A percentile compares a stretch with the other conserved stretches of the same genome.
These are phyloP conservation scores for Phytophthora idaei DNA, from an alignment of 352 stramenopile species.

Conservation along the genomic window DNA sequence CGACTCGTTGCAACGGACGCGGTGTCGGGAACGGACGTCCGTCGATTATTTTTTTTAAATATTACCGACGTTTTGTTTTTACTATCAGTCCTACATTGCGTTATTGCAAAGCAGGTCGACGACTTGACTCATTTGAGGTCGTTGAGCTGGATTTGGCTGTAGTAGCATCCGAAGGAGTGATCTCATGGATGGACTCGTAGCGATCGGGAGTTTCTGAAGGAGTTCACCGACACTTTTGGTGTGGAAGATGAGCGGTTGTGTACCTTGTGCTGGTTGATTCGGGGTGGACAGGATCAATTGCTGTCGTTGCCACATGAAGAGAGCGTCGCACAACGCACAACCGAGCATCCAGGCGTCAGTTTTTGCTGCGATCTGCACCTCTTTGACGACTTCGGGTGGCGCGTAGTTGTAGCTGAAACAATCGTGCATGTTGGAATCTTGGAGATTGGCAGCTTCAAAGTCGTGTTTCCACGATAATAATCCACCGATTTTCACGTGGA, in stretches of 20 bases:
- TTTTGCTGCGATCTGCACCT: constrained; percentile 46
- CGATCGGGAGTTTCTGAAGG: constrained; percentile 52
- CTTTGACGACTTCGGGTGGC: constrained; percentile 49
- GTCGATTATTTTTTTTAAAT: constrained; percentile 12
- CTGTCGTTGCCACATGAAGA: constrained; percentile 57
- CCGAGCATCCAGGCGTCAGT: constrained; percentile 72
- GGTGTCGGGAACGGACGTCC: neutral
- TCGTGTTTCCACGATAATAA: constrained; percentile 51
- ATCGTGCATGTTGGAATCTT: constrained; percentile 40
- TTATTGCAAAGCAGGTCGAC: constrained; percentile 50
- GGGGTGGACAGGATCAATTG: constrained; percentile 32
- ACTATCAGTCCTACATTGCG: neutral
- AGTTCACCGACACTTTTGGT: constrained; percentile 51
- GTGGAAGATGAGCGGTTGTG: constrained; percentile 38
- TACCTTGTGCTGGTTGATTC: constrained; percentile 6
- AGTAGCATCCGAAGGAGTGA: constrained; percentile 72
- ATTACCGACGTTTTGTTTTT: constrained; percentile 12
- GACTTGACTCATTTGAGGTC: constrained; percentile 64
- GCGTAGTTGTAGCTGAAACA: constrained; percentile 44
- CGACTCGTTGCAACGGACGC: constrained; percentile 22
- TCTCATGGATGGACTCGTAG: constrained; percentile 44
- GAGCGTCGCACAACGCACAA: constrained; percentile 54
- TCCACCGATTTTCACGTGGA: constrained; percentile 44
- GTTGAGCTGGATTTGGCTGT: constrained; percentile 59
- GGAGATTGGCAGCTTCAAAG: constrained; percentile 41